A percentile compares a stretch with the other conserved stretches of the same genome.
Conservation (phyloP, 2,329 filamentous ascomycete species). For the Ceratocystis papillata region DNA sequence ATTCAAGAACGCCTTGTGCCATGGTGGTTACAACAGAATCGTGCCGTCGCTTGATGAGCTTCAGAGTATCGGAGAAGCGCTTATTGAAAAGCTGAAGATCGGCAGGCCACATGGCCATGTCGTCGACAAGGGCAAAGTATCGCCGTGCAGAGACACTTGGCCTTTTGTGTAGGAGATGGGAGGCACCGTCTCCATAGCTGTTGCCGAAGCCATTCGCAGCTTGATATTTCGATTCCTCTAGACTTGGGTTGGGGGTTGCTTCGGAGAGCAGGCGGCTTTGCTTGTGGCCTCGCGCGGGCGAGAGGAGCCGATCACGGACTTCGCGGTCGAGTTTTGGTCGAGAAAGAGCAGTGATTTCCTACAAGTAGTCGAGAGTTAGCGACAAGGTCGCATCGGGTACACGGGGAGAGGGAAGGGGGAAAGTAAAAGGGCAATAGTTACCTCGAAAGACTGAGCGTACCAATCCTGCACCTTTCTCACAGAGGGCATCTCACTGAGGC, state of each 20-base stretch:
- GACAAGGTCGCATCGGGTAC: slow-evolving; percentile 4
- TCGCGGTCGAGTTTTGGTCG: slow-evolving; percentile 66
- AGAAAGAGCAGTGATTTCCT: slow-evolving; percentile 86
- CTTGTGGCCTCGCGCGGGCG: slow-evolving; percentile 49
- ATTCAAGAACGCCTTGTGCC: slow-evolving; percentile 94
- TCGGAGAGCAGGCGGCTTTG: slow-evolving; percentile 61
- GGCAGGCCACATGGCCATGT: slow-evolving; percentile 87
- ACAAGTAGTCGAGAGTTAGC: slow-evolving; percentile 13
- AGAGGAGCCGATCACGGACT: slow-evolving; percentile 67
- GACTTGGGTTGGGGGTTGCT: slow-evolving; percentile 80
- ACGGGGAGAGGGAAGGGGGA: neutral
- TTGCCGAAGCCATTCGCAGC: slow-evolving; percentile 42
- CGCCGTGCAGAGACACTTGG: slow-evolving; percentile 47
- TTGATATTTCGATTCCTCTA: slow-evolving; percentile 70
- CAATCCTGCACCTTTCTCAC: slow-evolving; percentile 92
- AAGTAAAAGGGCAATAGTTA: slow-evolving; percentile 37
- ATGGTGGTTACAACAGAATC: slow-evolving; percentile 97
- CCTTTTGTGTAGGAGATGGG: slow-evolving; percentile 39
- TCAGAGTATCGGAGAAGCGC: slow-evolving; percentile 74
- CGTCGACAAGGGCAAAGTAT: slow-evolving; percentile 89
- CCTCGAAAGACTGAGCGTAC: slow-evolving; percentile 99
- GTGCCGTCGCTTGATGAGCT: slow-evolving; percentile 90
- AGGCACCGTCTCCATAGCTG: slow-evolving; percentile 37
- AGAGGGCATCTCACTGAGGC: slow-evolving; percentile 94
- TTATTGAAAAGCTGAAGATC: slow-evolving; percentile 92